Evolutionary conservation across 2,329 filamentous ascomycete species (phyloP).

Genomic region (Colletotrichum echinochloae): DNA sequence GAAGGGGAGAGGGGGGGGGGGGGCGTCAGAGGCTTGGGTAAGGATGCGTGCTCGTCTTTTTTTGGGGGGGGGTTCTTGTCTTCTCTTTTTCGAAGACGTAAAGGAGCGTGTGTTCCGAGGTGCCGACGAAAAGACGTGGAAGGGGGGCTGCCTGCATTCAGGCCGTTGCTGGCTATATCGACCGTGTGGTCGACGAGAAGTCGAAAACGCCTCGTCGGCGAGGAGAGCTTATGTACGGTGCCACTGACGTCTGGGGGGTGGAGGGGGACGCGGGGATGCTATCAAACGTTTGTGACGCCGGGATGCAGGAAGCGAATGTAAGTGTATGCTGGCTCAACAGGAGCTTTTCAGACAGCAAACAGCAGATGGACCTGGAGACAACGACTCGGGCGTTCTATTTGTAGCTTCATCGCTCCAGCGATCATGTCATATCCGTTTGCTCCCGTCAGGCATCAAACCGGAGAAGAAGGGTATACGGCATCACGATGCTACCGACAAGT

Average conservation of each 20-base stretch:
- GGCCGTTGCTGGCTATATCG: background rate
- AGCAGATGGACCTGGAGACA: background rate
- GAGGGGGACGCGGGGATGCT: background rate
- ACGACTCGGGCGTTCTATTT: conserved; percentile 6
- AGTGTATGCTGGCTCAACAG: background rate
- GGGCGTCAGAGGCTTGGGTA: background rate
- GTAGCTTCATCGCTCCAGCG: conserved; percentile 23
- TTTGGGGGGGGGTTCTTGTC: too few relatives aligned
- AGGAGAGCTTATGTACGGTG: background rate
- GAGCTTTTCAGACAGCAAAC: background rate
- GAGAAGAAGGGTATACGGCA: conserved; percentile 7
- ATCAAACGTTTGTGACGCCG: background rate
- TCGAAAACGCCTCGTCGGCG: background rate
- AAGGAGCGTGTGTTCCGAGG: background rate
- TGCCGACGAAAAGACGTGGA: background rate
- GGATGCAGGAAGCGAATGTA: conserved; percentile 1
- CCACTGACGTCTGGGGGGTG: background rate
- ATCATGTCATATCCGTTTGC: background rate
- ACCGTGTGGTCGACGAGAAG: background rate
- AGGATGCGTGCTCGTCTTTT: background rate
- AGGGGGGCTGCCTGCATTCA: background rate
- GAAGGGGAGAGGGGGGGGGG: too few relatives aligned
- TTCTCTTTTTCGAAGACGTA: background rate
- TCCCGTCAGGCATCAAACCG: conserved; percentile 21
- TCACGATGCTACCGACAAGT: conserved; percentile 25